phyloP scores from a whole-genome alignment of 2,329 filamentous ascomycete genomes.

The Hypocreales sp. region DNA sequence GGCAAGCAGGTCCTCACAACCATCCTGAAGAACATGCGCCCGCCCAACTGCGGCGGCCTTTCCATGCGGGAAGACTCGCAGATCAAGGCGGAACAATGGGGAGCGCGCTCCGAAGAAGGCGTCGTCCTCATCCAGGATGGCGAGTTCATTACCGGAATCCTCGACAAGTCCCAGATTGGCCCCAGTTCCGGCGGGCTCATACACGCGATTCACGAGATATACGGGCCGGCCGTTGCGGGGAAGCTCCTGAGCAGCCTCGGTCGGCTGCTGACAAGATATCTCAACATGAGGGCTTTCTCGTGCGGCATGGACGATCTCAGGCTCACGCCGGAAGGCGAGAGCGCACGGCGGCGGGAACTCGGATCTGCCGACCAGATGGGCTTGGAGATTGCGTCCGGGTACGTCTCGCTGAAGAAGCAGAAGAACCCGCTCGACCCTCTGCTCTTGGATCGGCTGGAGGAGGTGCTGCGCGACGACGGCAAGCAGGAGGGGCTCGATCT shows the following conservation, averaged over 20 bases:
- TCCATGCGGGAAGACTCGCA: conserved; percentile 68
- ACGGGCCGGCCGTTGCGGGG: conserved; percentile 75
- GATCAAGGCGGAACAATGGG: conserved; percentile 70
- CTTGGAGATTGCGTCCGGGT: conserved; percentile 66
- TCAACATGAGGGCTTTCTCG: conserved; percentile 89
- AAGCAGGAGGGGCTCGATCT: conserved; percentile 88
- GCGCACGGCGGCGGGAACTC: conserved; percentile 51
- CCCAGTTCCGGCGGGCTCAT: conserved; percentile 76
- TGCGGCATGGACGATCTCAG: conserved; percentile 95
- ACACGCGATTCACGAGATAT: conserved; percentile 85
- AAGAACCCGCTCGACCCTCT: conserved; percentile 51
- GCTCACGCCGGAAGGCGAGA: conserved; percentile 68
- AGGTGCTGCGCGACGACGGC: conserved; percentile 75
- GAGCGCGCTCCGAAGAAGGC: conserved; percentile 59
- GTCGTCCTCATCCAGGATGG: conserved; percentile 72
- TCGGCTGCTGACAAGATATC: conserved; percentile 71
- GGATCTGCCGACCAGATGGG: conserved; percentile 54
- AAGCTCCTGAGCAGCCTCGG: conserved; percentile 81
- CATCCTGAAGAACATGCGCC: conserved; percentile 82
- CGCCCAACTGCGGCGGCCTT: conserved; percentile 57
- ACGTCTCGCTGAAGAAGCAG: conserved; percentile 65
- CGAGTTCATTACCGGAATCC: conserved; percentile 75
- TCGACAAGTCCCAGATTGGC: conserved; percentile 92
- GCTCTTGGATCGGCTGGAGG: conserved; percentile 65
- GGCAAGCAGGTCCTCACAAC: conserved; percentile 94